Evolutionary conservation across 768 basidiomycete genomes (phyloP), one percentile per base, ranked within the genome.

Genomic region (Lentinula guzmanii): DNA sequence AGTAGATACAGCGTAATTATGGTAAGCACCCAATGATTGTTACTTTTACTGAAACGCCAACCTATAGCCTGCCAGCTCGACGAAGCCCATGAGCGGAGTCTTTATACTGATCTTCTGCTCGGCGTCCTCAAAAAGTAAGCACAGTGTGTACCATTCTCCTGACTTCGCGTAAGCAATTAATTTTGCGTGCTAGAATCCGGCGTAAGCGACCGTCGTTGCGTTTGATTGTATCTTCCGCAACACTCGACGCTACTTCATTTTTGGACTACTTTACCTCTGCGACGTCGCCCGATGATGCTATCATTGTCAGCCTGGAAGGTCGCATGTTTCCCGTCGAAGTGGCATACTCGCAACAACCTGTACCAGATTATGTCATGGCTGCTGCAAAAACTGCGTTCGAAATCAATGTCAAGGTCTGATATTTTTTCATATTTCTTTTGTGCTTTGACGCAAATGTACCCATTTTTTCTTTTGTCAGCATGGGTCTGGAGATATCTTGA

Each of bases 1-100:
- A 93, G 89, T 70, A 86, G 89, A 28, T 98, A 95, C 69, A 96
- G 93, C 68, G 93, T 95, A 9, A 90, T 98, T 63, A 98, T 99
- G 95, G 94, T 90, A 65, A 52, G 80, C 71, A 61, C 4, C 16
- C 24, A 42, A 43, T n/a, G 52, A 63, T 61, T 57, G 45, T 15
- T 24, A 61, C 37, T 13, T 39, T 37, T 33, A 39, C 48, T 11
- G 42, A 62, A 37, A 53, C 13, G 50, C 11, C 37, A 46, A 63
- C 43, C 58, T 31, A 46, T 51, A 60, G 28, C 8, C 56, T 48
- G 9, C 21, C 37, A 96, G 95, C 88, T 99, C 52, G 97, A 99
- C 67, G 97, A 98, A 77, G 97, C 94, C 0, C 97, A 99, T 70
- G 97, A 99, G 70, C 80, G 97, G 37, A 93, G 93, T 68, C 79